Conservation (phyloP, 202 grass and related monocot genomes). For the Dendrocalamus latiflorus region DNA sequence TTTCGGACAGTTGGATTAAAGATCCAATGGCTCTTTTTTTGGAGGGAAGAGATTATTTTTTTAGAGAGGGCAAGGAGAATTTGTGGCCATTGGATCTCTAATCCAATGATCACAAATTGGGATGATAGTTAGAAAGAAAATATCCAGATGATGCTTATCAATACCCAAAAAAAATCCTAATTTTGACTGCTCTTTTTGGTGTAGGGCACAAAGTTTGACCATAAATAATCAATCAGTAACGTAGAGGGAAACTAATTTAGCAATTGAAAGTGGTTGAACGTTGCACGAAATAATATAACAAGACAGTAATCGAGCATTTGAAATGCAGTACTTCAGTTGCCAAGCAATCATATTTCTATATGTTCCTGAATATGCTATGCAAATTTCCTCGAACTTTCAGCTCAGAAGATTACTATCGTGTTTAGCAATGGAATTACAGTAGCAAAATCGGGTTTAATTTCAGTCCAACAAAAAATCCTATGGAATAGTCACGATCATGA, state of each 20-base stretch:
- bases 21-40: no score
- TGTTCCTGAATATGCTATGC: neutral
- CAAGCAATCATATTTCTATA: constrained; percentile 7
- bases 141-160: no score
- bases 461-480: neutral
- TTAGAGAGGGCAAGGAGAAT: no score
- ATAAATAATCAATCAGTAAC: neutral
- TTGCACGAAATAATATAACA: neutral
- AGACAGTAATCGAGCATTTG: neutral
- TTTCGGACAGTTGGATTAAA: no score
- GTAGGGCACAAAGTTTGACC: neutral
- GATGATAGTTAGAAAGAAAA: no score
- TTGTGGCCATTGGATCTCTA: no score
- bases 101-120: no score
- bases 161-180: no score
- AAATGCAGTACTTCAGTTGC: neutral
- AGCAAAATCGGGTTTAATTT: neutral
- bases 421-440: neutral
- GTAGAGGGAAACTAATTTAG: neutral
- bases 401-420: neutral
- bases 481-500: neutral
- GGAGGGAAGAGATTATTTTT: no score
- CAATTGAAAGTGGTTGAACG: neutral
- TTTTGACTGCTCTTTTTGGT: neutral
- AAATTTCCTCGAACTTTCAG: neutral